Evolutionary conservation across 2,329 filamentous ascomycete genomes (phyloP).

Genomic region (Colletotrichum euphorbiae): DNA sequence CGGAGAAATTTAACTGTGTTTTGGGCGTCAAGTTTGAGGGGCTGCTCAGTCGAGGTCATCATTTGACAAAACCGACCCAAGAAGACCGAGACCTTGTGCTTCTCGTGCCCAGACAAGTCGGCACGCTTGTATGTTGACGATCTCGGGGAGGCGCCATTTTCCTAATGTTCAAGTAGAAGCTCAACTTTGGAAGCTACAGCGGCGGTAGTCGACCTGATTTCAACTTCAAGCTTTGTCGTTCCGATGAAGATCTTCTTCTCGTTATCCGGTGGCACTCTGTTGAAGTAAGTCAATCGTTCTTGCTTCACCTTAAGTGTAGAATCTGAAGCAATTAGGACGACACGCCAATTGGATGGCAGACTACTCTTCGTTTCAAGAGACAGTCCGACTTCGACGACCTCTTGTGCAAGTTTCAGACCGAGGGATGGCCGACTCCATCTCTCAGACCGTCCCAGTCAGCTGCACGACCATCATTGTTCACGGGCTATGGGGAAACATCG

Average conservation of each 20-base stretch:
- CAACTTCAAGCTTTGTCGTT: not conserved
- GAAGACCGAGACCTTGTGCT: not conserved
- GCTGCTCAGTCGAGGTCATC: not conserved
- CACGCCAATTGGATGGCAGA: not conserved
- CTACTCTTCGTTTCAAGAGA: not conserved
- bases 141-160: not conserved
- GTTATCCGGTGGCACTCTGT: not conserved
- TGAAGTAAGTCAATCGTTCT: not conserved
- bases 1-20: not conserved
- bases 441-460: not conserved
- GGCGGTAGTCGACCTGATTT: not conserved
- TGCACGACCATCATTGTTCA: not conserved
- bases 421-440: not conserved
- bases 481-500: not conserved
- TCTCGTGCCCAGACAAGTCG: not conserved
- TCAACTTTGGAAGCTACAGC: conserved; percentile 2
- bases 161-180: not conserved
- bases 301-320: too few species aligned
- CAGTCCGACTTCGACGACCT: not conserved
- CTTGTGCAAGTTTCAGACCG: not conserved
- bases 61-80: not conserved
- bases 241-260: not conserved
- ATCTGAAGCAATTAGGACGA: not conserved
- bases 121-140: not conserved
- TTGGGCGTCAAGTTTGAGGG: conserved; percentile 1